Evolutionary conservation across 108 stramenopile genomes (phyloP).

Genomic region (Fistulifera solaris): DNA sequence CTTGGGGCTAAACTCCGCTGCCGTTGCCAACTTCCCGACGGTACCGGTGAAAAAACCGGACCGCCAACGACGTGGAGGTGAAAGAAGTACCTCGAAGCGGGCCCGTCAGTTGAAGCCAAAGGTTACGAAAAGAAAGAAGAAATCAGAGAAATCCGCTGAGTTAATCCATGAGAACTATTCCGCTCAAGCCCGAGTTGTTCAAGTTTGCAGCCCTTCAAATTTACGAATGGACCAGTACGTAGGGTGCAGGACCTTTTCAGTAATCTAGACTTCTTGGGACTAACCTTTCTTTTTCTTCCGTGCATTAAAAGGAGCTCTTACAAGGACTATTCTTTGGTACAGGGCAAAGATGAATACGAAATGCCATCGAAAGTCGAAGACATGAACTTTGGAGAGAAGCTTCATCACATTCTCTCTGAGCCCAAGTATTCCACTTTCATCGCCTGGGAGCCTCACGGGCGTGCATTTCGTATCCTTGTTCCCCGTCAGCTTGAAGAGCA

Average conservation of each 20-base stretch:
- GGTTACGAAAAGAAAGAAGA: background rate
- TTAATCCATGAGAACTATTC: background rate
- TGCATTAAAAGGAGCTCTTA: no score
- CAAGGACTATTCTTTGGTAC: constrained; percentile 9
- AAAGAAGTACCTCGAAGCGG: no score
- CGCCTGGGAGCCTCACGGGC: constrained; percentile 41
- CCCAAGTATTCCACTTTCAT: constrained; percentile 38
- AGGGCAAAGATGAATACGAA: background rate
- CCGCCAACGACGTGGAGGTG: no score
- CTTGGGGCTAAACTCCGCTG: no score
- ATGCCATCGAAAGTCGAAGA: background rate
- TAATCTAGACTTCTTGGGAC: background rate
- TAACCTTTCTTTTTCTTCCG: background rate
- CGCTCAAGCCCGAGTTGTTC: no score
- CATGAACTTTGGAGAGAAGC: constrained; percentile 17
- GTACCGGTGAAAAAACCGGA: no score
- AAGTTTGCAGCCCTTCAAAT: no score
- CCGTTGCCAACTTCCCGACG: no score
- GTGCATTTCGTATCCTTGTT: constrained; percentile 23
- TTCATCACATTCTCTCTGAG: constrained; percentile 39
- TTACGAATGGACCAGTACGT: no score
- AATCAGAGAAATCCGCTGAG: background rate
- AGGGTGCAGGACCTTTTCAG: constrained; percentile 1
- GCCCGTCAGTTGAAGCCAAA: background rate
- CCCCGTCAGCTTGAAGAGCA: constrained; percentile 16